Evolutionary conservation across 805 yeast species (phyloP), one percentile per base, ranked within the genome.

Genomic region (Grigorovia jiainica): DNA sequence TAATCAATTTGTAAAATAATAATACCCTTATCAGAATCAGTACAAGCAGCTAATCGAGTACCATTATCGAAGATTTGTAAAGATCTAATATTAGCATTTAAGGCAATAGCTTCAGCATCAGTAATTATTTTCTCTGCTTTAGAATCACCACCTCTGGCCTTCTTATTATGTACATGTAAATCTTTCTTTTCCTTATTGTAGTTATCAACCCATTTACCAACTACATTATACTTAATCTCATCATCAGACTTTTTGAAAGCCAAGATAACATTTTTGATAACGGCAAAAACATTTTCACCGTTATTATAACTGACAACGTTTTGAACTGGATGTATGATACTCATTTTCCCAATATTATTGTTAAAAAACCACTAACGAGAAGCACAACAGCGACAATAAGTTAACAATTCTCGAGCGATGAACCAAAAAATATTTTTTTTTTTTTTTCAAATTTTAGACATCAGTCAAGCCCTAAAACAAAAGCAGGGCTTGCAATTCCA

Each of bases 11-110:
- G 49, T 45, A 86, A 79, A 8, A 87, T 71, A 4, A 83, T 68
- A 15, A 79, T 79, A 2, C 94, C 78, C 61, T 90, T 92, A 56
- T 84, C 94, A 43, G 81, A 82, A 56, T 86, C 95, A 2, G 94
- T 79, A 35, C 85, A 78, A 1, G 78, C 82, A 20, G 84, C 67
- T 30, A 89, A 58, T 51, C 70, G 67, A 34, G 67, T 59, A 36
- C 78, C 82, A 49, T 73, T 66, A 19, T 74, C 63, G 7, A 78
- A 65, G 40, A 86, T 55, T 7, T 64, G 61, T 47, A 89, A 59
- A 18, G 78, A 72, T 57, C 95, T 73, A 38, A 89, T 76, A 51
- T 81, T 78, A 47, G 80, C 80, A 57, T 72, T 76, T 20, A 75
- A 69, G 17, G 39, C 25, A 36, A 36, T 30, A 18, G 39, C 32